Conservation (phyloP, 306 rosid genomes). For the Argentina anserina region DNA sequence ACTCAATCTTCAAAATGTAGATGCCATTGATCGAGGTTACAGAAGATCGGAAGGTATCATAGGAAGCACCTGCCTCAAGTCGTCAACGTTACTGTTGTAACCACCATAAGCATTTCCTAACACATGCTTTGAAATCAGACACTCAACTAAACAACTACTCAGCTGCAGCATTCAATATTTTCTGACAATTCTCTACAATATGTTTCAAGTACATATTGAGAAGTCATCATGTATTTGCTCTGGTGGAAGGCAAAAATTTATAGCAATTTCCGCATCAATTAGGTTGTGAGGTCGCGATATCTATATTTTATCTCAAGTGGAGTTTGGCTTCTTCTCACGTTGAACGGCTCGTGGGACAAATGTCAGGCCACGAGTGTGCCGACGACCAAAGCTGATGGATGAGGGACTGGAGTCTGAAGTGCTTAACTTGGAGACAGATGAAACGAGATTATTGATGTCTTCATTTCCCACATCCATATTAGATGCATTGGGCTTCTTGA, state of each 20-base stretch:
- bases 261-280: no score
- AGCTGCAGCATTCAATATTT: background rate
- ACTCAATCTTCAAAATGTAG: background rate
- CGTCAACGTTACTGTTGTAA: background rate
- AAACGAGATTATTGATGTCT: slow-evolving; percentile 49
- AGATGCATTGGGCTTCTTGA: slow-evolving; percentile 38
- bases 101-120: background rate
- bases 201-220: slow-evolving; percentile 13
- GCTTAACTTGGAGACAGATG: slow-evolving; percentile 69
- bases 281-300: slow-evolving; percentile 16
- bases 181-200: background rate
- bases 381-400: slow-evolving; percentile 85
- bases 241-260: slow-evolving; percentile 9
- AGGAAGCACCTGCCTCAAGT: background rate
- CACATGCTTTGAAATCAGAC: background rate
- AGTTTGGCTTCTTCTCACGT: slow-evolving; percentile 43
- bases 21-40: background rate
- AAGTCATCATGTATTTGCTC: slow-evolving; percentile 12
- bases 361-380: slow-evolving; percentile 57
- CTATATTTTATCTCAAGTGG: slow-evolving; percentile 27
- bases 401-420: slow-evolving; percentile 78
- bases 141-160: background rate
- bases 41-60: background rate
- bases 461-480: slow-evolving; percentile 68
- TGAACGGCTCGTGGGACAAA: slow-evolving; percentile 70